phyloP scores from a whole-genome alignment of 2,329 filamentous ascomycete genomes.

The Colletotrichum zoysiae region DNA sequence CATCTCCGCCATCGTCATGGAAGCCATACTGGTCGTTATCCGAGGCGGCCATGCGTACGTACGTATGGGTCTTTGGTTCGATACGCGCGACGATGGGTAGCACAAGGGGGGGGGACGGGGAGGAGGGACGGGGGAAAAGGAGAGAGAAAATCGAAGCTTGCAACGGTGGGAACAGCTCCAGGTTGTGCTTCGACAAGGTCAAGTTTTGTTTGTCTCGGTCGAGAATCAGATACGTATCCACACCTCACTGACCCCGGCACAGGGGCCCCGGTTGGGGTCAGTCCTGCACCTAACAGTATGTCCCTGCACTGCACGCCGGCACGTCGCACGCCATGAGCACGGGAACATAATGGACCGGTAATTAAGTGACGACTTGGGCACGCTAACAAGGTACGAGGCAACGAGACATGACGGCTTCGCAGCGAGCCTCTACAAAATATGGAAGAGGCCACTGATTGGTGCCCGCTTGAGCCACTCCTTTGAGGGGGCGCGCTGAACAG shows the following conservation, averaged over 20 bases:
- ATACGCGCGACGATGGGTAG: constrained; percentile 38
- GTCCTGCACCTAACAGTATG: not conserved
- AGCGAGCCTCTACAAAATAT: constrained; percentile 7
- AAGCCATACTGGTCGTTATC: constrained; percentile 59
- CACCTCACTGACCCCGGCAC: constrained; percentile 35
- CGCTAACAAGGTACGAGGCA: constrained; percentile 19
- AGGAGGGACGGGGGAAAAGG: constrained; percentile 1
- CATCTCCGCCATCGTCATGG: constrained; percentile 61
- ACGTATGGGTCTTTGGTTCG: constrained; percentile 20
- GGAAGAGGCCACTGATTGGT: constrained; percentile 33
- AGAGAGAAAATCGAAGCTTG: constrained; percentile 12
- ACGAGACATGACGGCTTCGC: constrained; percentile 18
- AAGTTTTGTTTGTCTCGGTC: constrained; percentile 42
- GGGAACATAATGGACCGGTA: not conserved
- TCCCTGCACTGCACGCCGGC: constrained; percentile 30
- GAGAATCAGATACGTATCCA: constrained; percentile 41
- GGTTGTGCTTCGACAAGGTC: constrained; percentile 36
- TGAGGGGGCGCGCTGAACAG: not conserved
- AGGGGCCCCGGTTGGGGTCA: constrained; percentile 30
- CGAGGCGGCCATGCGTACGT: constrained; percentile 55
- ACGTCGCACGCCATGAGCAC: constrained; percentile 2
- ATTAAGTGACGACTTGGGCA: constrained; percentile 5
- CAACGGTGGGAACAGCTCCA: constrained; percentile 6
- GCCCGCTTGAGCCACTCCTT: constrained; percentile 29
- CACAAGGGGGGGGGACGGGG: constrained; percentile 29